These are phyloP conservation scores for Ramichloridium luteum DNA, from an alignment of 2,329 filamentous ascomycete genomes.

Conservation along the genomic window DNA sequence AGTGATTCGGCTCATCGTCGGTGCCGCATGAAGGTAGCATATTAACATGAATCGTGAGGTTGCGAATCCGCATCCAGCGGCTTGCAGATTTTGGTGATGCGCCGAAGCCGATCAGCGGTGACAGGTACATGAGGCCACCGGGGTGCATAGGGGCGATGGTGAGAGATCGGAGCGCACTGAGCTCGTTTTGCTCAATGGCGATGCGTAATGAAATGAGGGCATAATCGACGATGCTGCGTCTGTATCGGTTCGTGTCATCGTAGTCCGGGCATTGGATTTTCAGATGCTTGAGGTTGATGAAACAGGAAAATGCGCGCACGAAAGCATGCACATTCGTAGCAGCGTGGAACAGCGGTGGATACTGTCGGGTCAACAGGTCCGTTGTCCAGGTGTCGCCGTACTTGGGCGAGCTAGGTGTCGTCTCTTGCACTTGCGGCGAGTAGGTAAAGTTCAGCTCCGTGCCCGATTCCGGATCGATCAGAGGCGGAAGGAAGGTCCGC, in stretches of 20 bases:
- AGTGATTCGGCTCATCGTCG: constrained; percentile 44
- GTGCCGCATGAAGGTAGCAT: constrained; percentile 34
- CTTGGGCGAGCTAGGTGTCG: constrained; percentile 51
- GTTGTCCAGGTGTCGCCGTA: constrained; percentile 71
- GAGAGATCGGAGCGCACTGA: constrained; percentile 54
- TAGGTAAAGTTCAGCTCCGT: constrained; percentile 72
- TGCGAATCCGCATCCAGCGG: constrained; percentile 66
- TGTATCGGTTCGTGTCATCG: constrained; percentile 52
- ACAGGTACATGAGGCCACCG: constrained; percentile 63
- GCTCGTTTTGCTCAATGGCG: constrained; percentile 60
- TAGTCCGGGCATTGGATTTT: constrained; percentile 66
- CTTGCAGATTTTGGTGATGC: constrained; percentile 57
- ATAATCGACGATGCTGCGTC: constrained; percentile 72
- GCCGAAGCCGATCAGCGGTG: constrained; percentile 62
- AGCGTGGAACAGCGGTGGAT: constrained; percentile 78
- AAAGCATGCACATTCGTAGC: constrained; percentile 80
- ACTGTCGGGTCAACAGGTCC: constrained; percentile 72
- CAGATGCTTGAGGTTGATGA: constrained; percentile 61
- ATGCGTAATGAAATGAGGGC: constrained; percentile 78
- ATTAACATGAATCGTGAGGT: constrained; percentile 56
- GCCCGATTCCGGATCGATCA: constrained; percentile 65
- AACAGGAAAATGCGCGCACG: constrained; percentile 56
- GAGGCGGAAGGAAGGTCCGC: constrained; percentile 73
- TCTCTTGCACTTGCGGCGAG: constrained; percentile 50
- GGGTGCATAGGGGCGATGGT: constrained; percentile 65